phyloP scores from a whole-genome alignment of 345 rosid genomes.

The Iberis pinnata region DNA sequence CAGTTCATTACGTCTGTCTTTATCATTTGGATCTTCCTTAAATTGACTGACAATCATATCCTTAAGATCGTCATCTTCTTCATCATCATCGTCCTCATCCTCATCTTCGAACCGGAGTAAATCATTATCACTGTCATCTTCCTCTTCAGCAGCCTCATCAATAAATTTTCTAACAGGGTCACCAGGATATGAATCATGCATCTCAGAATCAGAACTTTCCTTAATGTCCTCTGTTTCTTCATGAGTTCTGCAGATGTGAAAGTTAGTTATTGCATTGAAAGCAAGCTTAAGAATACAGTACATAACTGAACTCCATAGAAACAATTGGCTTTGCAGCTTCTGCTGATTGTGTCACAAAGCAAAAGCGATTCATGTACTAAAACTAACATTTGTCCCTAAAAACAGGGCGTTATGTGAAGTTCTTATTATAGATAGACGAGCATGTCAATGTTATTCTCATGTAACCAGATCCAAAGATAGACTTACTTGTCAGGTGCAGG shows the following conservation, averaged over 20 bases:
- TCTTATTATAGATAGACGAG: too few species aligned
- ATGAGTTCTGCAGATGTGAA: conserved; percentile 37
- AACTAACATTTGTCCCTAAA: conserved; percentile 2
- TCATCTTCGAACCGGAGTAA: conserved; percentile 51
- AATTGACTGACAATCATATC: conserved; percentile 68
- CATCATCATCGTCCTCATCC: conserved; percentile 76
- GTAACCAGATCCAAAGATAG: conserved; percentile 3
- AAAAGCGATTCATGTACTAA: conserved; percentile 3
- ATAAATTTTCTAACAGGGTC: conserved; percentile 79
- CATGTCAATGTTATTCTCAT: too few species aligned
- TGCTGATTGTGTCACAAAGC: conserved; percentile 4
- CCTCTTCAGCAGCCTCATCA: conserved; percentile 92
- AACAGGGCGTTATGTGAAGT: background rate
- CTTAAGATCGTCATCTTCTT: conserved; percentile 50
- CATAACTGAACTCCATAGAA: background rate
- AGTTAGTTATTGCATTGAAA: conserved; percentile 6
- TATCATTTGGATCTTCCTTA: conserved; percentile 61
- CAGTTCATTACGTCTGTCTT: conserved; percentile 70
- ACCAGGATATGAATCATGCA: conserved; percentile 40
- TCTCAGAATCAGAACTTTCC: conserved; percentile 44
- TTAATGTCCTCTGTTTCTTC: conserved; percentile 55
- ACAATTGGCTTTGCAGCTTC: conserved; percentile 22
- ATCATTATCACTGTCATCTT: conserved; percentile 91
- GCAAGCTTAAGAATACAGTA: conserved; percentile 8
- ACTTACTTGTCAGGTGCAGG: conserved; percentile 43